These are phyloP conservation scores for Lentinula guzmanii DNA, from an alignment of 768 basidiomycete species.

Conservation along the genomic window DNA sequence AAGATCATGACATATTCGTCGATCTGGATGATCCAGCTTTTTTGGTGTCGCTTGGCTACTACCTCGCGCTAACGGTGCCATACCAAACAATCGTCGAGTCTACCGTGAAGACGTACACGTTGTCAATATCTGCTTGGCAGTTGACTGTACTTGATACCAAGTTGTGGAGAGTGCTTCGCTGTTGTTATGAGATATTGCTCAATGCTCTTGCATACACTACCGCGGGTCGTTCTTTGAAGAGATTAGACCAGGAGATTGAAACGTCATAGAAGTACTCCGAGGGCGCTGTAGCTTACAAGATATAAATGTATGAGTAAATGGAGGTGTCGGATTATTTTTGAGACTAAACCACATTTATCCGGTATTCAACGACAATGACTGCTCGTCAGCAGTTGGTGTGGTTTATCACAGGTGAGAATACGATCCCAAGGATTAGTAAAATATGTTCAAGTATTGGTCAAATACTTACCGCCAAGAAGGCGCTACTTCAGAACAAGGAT, in stretches of 20 bases:
- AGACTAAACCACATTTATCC: too few species aligned
- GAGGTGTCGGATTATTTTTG: too few species aligned
- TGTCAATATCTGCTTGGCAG: neutral
- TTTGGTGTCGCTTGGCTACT: neutral
- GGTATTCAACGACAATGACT: too few species aligned
- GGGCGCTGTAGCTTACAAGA: too few species aligned
- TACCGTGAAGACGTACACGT: neutral
- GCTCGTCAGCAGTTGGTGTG: neutral
- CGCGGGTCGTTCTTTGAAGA: neutral
- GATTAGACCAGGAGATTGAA: neutral
- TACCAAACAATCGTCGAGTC: neutral
- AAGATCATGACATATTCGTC: neutral
- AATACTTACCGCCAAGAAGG: neutral
- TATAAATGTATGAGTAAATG: too few species aligned
- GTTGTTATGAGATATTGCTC: neutral
- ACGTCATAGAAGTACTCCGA: neutral
- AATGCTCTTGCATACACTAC: neutral
- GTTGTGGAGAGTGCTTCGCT: neutral
- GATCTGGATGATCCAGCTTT: neutral
- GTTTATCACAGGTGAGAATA: neutral
- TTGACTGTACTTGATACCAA: neutral
- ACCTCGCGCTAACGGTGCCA: neutral
- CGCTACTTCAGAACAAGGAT: conserved; percentile 23
- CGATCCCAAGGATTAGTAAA: neutral
- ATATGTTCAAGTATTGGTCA: neutral